Evolutionary conservation across 345 rosid species (phyloP).

Genomic region (Atalantia buxifolia): DNA sequence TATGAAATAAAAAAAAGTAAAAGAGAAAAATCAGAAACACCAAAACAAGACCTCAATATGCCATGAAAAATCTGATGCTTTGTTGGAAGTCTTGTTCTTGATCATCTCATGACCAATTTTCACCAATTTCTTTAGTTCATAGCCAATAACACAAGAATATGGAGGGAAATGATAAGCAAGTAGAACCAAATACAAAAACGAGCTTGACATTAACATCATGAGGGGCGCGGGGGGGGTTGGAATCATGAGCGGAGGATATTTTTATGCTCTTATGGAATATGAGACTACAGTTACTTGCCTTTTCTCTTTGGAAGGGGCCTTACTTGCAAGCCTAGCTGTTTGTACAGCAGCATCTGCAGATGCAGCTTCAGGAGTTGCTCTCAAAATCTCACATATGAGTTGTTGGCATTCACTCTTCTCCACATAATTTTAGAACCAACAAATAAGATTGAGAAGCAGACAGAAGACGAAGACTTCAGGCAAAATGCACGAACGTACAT

Average conservation of each 20-base stretch:
- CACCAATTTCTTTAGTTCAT: neutral
- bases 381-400: slow-evolving; percentile 94
- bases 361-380: slow-evolving; percentile 99
- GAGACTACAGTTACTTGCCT: slow-evolving; percentile 47
- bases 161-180: neutral
- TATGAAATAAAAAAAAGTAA: no score
- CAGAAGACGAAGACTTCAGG: slow-evolving; percentile 9
- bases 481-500: neutral
- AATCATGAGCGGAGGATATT: neutral
- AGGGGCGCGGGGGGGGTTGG: neutral
- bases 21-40: neutral
- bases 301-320: slow-evolving; percentile 69
- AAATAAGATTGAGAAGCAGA: slow-evolving; percentile 15
- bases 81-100: neutral
- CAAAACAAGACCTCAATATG: neutral
- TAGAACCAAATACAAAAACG: neutral
- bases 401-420: slow-evolving; percentile 98
- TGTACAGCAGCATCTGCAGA: slow-evolving; percentile 96
- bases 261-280: neutral
- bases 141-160: neutral
- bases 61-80: neutral
- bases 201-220: neutral
- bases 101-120: neutral
- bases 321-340: slow-evolving; percentile 93
- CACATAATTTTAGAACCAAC: slow-evolving; percentile 17